Percentiles rank a stretch among this genome's conserved stretches.
Evolutionary conservation across 192 early-diverging fungal genomes (phyloP).

Genomic region (Coemansia sp.): DNA sequence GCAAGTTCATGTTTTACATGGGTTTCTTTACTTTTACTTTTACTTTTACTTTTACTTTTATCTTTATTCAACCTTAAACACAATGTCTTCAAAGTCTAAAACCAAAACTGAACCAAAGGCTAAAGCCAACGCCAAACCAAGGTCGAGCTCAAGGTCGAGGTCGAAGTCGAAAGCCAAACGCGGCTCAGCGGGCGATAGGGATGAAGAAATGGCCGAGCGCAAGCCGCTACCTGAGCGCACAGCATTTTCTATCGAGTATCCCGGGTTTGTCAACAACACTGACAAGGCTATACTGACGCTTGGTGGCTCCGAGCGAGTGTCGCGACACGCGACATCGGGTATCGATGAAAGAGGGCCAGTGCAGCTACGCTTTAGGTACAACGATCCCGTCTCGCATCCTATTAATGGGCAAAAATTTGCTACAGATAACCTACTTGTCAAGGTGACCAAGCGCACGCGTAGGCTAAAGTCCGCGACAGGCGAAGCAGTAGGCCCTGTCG

Average conservation of each 20-base stretch:
- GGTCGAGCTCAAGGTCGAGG: background rate
- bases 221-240: constrained; percentile 23
- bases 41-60: background rate
- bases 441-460: constrained; percentile 42
- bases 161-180: background rate
- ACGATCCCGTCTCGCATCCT: constrained; percentile 50
- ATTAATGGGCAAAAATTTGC: constrained; percentile 47
- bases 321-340: constrained; percentile 20
- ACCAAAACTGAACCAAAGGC: background rate
- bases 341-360: constrained; percentile 25
- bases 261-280: constrained; percentile 40
- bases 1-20: background rate
- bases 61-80: background rate
- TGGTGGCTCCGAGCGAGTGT: constrained; percentile 47
- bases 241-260: constrained; percentile 51
- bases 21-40: background rate
- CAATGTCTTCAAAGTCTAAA: constrained; percentile 1
- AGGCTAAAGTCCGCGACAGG: constrained; percentile 10
- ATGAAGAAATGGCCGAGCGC: constrained; percentile 27
- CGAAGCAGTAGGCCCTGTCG: background rate
- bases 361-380: constrained; percentile 53
- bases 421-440: constrained; percentile 46
- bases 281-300: constrained; percentile 44
- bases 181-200: background rate
- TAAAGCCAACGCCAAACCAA: background rate